phyloP scores from a whole-genome alignment of 768 basidiomycete genomes.

The Holtermannia corniformis region DNA sequence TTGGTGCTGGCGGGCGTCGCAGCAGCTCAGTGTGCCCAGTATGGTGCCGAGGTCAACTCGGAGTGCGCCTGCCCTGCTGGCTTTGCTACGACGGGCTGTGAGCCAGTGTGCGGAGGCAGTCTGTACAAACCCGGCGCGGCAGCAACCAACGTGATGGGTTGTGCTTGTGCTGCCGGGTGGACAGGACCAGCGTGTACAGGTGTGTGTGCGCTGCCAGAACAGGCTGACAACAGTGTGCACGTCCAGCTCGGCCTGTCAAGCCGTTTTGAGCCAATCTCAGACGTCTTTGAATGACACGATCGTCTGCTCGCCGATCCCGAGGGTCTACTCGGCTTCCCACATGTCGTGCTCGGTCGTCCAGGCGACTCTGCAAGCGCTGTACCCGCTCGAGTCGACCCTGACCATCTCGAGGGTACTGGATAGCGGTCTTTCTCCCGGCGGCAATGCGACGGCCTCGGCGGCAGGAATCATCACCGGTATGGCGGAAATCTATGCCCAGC shows the following conservation, averaged over 20 bases:
- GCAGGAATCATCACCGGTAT: slow-evolving; percentile 14
- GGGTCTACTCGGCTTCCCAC: slow-evolving; percentile 67
- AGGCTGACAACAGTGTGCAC: slow-evolving; percentile 52
- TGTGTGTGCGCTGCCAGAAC: slow-evolving; percentile 6
- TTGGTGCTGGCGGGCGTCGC: too few relatives aligned
- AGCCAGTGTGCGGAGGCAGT: slow-evolving; percentile 67
- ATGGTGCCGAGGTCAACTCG: neutral
- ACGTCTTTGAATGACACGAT: slow-evolving; percentile 53
- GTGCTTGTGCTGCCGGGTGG: slow-evolving; percentile 68
- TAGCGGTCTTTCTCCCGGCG: slow-evolving; percentile 54
- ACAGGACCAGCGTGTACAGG: slow-evolving; percentile 47
- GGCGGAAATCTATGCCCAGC: slow-evolving; percentile 28
- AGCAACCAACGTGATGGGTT: slow-evolving; percentile 55
- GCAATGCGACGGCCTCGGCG: slow-evolving; percentile 1
- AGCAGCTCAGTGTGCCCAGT: neutral
- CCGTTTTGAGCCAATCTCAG: too few relatives aligned
- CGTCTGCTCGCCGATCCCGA: slow-evolving; percentile 59
- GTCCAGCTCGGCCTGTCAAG: slow-evolving; percentile 58
- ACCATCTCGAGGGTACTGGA: slow-evolving; percentile 71
- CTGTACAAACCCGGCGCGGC: slow-evolving; percentile 53
- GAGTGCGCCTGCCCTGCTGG: neutral
- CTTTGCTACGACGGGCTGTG: slow-evolving; percentile 46
- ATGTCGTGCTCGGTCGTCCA: slow-evolving; percentile 79
- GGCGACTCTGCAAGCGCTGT: slow-evolving; percentile 69
- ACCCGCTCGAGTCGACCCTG: slow-evolving; percentile 59